Base-by-base conservation (phyloP, 2,329 filamentous ascomycete genomes). In the Orbilia javanica region DNA sequence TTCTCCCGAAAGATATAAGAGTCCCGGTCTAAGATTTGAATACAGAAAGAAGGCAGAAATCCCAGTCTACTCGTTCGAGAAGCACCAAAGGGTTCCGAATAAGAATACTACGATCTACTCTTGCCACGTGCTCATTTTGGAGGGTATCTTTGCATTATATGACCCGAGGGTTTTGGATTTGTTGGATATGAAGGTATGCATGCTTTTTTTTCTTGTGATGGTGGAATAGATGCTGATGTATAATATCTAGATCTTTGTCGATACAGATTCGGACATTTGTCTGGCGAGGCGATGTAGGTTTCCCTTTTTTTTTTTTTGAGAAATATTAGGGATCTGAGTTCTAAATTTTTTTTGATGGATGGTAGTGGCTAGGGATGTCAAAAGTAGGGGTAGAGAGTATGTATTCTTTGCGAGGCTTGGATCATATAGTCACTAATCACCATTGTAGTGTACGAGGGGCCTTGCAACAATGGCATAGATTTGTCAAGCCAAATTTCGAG, bases 401-500 rank as follows among this genome's bases (percentile, higher is more conserved):
- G 80, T 44, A 15, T n/a, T 6, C 18, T 18, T 2, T 0, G 6
- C 0, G 25, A 31, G 3, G 8, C 15, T 31, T 31, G 48, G 52
- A 48, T 13, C n/a, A 60, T 44, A 31, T 69, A 3, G 29, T 2
- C 11, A 31, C 46, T 70, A 34, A 76, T 18, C 18, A 42, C 25
- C 44, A 15, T 10, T 20, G 42, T 65, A 82, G 81, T 82, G 92
- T 98, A 71, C 92, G 97, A 83, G 96, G 96, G 46, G 95, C 94
- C 82, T 94, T 99, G 84, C 98, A 98, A 84, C 96, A 99, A 84
- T 99, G 96, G 96, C 97, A 98, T 83, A 86, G 86, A 10, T 99
- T 92, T 83, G 96, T 99, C 50, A 99, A 99, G 85, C 96, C 96
- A 2, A 98, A 98, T 82, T 98, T 96, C 82, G 92, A 95, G 84